These are phyloP conservation scores for Ettlia oleoabundans DNA, from an alignment of 139 green algal genomes.

Conservation along the genomic window DNA sequence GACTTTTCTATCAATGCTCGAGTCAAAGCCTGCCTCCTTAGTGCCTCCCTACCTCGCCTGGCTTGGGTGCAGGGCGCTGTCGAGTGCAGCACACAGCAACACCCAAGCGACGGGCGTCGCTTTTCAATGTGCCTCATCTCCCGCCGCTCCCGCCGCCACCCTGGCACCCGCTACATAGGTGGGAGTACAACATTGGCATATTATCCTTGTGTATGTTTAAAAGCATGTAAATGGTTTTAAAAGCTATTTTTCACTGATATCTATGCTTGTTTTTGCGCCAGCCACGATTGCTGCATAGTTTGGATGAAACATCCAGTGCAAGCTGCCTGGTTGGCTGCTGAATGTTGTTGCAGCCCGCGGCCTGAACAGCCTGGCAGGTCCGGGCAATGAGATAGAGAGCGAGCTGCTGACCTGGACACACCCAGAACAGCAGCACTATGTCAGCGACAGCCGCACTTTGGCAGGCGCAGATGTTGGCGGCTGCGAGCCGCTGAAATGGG, in stretches of 20 bases:
- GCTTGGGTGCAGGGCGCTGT: constrained; percentile 80
- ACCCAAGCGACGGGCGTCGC: constrained; percentile 61
- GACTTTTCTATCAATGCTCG: too few species aligned
- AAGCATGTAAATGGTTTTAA: too few species aligned
- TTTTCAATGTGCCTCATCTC: constrained; percentile 79
- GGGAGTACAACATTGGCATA: too few species aligned
- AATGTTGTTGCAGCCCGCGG: constrained; percentile 67
- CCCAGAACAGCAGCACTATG: not conserved
- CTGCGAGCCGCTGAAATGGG: constrained; percentile 58
- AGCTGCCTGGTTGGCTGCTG: not conserved
- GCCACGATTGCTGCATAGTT: too few species aligned
- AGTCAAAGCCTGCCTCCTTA: too few species aligned
- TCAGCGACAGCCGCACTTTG: too few species aligned
- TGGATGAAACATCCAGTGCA: too few species aligned
- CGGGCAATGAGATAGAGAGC: constrained; percentile 98
- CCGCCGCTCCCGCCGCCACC: constrained; percentile 84
- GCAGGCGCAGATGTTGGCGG: not conserved
- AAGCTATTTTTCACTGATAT: too few species aligned
- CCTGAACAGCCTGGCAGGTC: constrained; percentile 85
- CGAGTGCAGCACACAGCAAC: constrained; percentile 71
- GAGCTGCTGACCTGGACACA: constrained; percentile 89
- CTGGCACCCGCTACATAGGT: constrained; percentile 90
- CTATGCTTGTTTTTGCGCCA: too few species aligned
- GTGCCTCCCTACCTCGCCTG: not conserved
- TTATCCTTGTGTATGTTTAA: too few species aligned